These are phyloP conservation scores for Herpetospermum pedunculosum DNA, from an alignment of 306 rosid species.

Conservation along the genomic window DNA sequence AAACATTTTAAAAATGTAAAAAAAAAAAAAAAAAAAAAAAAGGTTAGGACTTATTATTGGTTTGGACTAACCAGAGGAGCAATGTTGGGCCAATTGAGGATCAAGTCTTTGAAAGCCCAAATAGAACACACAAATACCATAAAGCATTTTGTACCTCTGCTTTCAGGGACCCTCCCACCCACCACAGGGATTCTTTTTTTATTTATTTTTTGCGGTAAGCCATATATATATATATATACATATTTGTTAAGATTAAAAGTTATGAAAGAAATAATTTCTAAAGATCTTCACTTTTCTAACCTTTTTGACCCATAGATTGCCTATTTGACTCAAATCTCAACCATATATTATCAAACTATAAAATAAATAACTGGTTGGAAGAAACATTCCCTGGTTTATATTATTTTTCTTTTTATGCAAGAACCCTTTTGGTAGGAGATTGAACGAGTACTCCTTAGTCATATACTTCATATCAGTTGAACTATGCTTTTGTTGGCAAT, in stretches of 20 bases:
- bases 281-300: background rate
- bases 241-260: background rate
- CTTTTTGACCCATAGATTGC: background rate
- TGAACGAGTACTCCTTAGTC: too few relatives aligned
- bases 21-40: too few relatives aligned
- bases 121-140: background rate
- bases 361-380: background rate
- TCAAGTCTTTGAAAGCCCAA: background rate
- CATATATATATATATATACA: background rate
- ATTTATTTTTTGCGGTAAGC: background rate
- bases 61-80: background rate
- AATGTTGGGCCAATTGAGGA: background rate
- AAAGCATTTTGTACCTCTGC: background rate
- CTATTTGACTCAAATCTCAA: background rate
- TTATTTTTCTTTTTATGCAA: too few relatives aligned
- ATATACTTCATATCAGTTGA: too few relatives aligned
- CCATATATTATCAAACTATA: background rate
- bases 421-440: too few relatives aligned
- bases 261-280: background rate
- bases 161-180: background rate
- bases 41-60: background rate
- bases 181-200: background rate
- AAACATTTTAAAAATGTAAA: too few relatives aligned
- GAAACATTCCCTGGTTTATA: too few relatives aligned
- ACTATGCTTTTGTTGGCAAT: too few relatives aligned